Percentiles rank a stretch among this genome's conserved stretches.
Evolutionary conservation across 2,329 filamentous ascomycete species (phyloP).

Genomic region (Arthroderma sp.): DNA sequence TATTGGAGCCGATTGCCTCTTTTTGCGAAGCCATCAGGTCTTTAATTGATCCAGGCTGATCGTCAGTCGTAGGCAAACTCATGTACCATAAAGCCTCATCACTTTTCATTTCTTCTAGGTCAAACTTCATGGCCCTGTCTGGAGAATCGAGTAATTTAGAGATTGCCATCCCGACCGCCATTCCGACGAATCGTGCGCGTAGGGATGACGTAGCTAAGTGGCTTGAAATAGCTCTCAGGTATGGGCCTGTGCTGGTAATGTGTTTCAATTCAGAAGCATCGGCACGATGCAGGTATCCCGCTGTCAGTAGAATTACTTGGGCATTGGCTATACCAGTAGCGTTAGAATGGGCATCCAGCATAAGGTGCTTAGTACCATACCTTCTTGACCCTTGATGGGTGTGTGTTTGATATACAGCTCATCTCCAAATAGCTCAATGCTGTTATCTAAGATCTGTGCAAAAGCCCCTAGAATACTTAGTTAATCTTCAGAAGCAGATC

Average conservation of each 20-base stretch:
- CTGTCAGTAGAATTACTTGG: slow-evolving; percentile 62
- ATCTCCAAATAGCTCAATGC: slow-evolving; percentile 65
- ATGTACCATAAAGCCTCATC: slow-evolving; percentile 67
- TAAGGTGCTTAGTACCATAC: slow-evolving; percentile 30
- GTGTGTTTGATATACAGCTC: slow-evolving; percentile 76
- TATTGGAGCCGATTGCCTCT: not conserved
- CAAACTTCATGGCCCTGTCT: slow-evolving; percentile 66
- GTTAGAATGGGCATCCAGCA: slow-evolving; percentile 11
- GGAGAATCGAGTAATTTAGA: slow-evolving; percentile 51
- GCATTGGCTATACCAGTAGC: slow-evolving; percentile 49
- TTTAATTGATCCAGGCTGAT: slow-evolving; percentile 48
- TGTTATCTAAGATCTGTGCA: slow-evolving; percentile 47
- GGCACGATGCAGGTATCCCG: slow-evolving; percentile 59
- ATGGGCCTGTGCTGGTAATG: slow-evolving; percentile 56
- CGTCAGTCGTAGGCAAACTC: slow-evolving; percentile 47
- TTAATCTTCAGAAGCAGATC: not conserved
- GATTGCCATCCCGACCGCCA: slow-evolving; percentile 67
- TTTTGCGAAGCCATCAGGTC: slow-evolving; percentile 27
- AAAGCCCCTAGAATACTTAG: slow-evolving; percentile 22
- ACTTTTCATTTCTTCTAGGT: slow-evolving; percentile 62
- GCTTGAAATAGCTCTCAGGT: slow-evolving; percentile 72
- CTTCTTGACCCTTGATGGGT: slow-evolving; percentile 77
- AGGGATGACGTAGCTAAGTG: slow-evolving; percentile 64
- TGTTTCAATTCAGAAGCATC: slow-evolving; percentile 54
- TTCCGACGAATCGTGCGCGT: slow-evolving; percentile 68